phyloP scores from a whole-genome alignment of 1,284 basidiomycete species.

The Ustilago curta region DNA sequence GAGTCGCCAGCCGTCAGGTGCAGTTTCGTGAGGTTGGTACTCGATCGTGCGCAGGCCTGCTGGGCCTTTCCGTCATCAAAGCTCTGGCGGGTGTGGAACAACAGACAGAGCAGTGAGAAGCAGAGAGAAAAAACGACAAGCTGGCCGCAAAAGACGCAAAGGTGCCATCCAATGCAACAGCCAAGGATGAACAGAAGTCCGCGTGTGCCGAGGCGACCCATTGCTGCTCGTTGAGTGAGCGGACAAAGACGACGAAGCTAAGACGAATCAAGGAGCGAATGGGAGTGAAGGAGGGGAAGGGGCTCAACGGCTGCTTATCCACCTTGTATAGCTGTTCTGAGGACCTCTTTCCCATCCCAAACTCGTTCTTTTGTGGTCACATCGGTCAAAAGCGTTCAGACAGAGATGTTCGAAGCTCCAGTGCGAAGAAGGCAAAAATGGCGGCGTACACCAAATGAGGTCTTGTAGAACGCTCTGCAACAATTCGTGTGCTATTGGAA shows the following conservation, averaged over 20 bases:
- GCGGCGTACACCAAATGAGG: not conserved
- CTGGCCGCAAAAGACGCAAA: constrained; percentile 14
- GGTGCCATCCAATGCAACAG: constrained; percentile 8
- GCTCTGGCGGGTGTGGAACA: not conserved
- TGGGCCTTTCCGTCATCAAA: not conserved
- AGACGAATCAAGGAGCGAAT: not conserved
- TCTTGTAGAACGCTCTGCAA: constrained; percentile 8
- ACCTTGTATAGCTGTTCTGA: not conserved
- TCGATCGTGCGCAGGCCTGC: too few species aligned
- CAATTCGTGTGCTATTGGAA: not conserved
- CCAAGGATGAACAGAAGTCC: constrained; percentile 10
- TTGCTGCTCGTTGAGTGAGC: not conserved
- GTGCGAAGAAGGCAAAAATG: not conserved
- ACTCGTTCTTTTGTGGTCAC: not conserved
- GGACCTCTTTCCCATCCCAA: not conserved
- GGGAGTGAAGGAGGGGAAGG: not conserved
- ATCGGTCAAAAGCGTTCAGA: too few species aligned
- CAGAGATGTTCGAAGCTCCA: not conserved
- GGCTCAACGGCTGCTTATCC: not conserved
- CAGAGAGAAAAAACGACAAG: not conserved
- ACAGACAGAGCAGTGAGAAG: not conserved
- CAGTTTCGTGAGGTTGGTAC: not conserved
- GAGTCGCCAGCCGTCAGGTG: not conserved
- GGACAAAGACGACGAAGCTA: not conserved
- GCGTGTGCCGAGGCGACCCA: not conserved